Evolutionary conservation across 257 asterid species (phyloP).

Genomic region (Gentiana straminea): DNA sequence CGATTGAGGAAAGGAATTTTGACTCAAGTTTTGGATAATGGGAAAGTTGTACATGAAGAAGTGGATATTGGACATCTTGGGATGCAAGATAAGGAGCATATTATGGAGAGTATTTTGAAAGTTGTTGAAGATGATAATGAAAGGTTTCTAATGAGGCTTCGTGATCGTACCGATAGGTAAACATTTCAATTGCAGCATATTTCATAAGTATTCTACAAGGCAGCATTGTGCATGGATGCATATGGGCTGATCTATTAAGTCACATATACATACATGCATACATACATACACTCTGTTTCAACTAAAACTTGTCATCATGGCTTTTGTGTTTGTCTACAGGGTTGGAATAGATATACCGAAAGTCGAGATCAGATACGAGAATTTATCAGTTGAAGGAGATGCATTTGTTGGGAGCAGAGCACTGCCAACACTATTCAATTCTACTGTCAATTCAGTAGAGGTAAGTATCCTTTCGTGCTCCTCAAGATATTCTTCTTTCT

Average conservation of each 20-base stretch:
- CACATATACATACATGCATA: no score
- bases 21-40: slow-evolving; percentile 55
- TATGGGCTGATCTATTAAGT: no score
- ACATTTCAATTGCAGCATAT: no score
- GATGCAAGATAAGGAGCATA: slow-evolving; percentile 46
- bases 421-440: slow-evolving; percentile 69
- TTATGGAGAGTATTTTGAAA: slow-evolving; percentile 49
- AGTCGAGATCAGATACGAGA: slow-evolving; percentile 56
- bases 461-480: slow-evolving; percentile 14
- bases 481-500: not conserved
- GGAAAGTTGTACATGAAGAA: slow-evolving; percentile 48
- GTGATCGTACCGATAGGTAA: slow-evolving; percentile 63
- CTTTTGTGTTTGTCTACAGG: slow-evolving; percentile 18
- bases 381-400: slow-evolving; percentile 63
- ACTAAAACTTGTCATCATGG: not conserved
- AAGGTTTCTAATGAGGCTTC: slow-evolving; percentile 43
- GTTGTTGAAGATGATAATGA: slow-evolving; percentile 72
- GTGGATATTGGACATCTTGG: slow-evolving; percentile 53
- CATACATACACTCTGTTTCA: no score
- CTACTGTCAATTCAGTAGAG: slow-evolving; percentile 55
- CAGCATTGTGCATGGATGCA: no score
- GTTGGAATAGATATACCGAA: slow-evolving; percentile 55
- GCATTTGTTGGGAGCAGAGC: slow-evolving; percentile 62
- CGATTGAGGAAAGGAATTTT: slow-evolving; percentile 59
- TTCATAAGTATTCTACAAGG: no score